Percentiles rank a stretch among this genome's conserved stretches.
phyloP scores from a whole-genome alignment of 177 flowering plant genomes.

The Telopea speciosissima region DNA sequence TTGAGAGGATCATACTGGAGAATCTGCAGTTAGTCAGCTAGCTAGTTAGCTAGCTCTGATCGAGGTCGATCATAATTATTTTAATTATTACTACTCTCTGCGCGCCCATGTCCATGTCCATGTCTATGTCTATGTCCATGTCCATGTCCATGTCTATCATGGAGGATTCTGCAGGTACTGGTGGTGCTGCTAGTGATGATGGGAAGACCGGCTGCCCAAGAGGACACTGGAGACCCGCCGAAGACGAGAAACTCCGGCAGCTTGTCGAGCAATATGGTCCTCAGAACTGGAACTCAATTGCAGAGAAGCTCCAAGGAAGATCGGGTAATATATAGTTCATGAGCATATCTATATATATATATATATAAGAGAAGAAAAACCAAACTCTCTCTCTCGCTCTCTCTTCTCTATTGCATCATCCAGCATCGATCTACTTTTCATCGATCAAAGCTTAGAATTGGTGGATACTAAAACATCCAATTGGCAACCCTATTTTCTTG shows the following conservation, averaged over 20 bases:
- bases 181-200: slow-evolving; percentile 26
- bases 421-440: neutral
- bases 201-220: slow-evolving; percentile 44
- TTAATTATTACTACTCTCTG: no score
- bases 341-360: no score
- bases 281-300: slow-evolving; percentile 79
- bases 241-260: slow-evolving; percentile 64
- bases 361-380: neutral
- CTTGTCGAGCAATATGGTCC: slow-evolving; percentile 71
- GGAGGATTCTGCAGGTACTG: slow-evolving; percentile 27
- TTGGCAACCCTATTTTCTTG: neutral
- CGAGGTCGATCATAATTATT: no score
- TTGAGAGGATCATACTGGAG: slow-evolving; percentile 12
- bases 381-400: neutral
- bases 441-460: neutral
- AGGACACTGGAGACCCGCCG: slow-evolving; percentile 88
- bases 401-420: neutral
- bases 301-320: slow-evolving; percentile 79
- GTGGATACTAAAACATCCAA: neutral
- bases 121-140: no score
- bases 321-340: slow-evolving; percentile 40
- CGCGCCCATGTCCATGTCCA: no score
- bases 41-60: no score
- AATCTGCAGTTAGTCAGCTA: neutral
- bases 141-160: slow-evolving; percentile 16